These are phyloP conservation scores for Grifola frondosa DNA, from an alignment of 1,284 basidiomycete species.

Conservation along the genomic window DNA sequence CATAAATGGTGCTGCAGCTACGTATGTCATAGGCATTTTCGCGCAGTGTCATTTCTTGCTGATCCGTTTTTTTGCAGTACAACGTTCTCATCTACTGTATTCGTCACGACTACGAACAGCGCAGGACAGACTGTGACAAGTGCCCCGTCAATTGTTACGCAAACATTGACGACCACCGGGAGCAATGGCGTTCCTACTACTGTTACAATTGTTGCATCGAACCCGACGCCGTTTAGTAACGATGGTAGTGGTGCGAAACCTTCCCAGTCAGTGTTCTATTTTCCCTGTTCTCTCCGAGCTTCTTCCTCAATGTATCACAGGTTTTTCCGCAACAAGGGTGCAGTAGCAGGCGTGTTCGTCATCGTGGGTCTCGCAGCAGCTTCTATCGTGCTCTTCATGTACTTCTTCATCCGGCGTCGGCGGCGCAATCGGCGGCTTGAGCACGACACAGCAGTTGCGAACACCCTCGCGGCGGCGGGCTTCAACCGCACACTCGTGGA, in stretches of 20 bases:
- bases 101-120: conserved; percentile 58
- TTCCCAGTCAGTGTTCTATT: conserved; percentile 45
- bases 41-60: not conserved
- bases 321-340: conserved; percentile 74
- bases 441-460: conserved; percentile 64
- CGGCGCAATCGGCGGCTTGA: conserved; percentile 58
- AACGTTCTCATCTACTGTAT: conserved; percentile 52
- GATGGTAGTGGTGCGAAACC: conserved; percentile 33
- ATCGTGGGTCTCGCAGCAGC: conserved; percentile 72
- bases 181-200: conserved; percentile 52
- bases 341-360: conserved; percentile 75
- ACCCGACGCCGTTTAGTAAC: conserved; percentile 62
- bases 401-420: conserved; percentile 68
- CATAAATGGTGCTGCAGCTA: conserved; percentile 2
- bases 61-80: conserved; percentile 42
- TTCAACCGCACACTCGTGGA: conserved; percentile 64
- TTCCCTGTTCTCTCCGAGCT: not conserved
- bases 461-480: conserved; percentile 66
- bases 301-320: conserved; percentile 33
- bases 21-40: not conserved
- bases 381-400: conserved; percentile 65
- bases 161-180: conserved; percentile 52
- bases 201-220: conserved; percentile 58
- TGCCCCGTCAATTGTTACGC: conserved; percentile 56
- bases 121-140: conserved; percentile 49